A percentile compares a stretch with the other conserved stretches of the same genome.
These are phyloP conservation scores for Arabis hirsuta DNA, from an alignment of 345 rosid species.

Conservation along the genomic window DNA sequence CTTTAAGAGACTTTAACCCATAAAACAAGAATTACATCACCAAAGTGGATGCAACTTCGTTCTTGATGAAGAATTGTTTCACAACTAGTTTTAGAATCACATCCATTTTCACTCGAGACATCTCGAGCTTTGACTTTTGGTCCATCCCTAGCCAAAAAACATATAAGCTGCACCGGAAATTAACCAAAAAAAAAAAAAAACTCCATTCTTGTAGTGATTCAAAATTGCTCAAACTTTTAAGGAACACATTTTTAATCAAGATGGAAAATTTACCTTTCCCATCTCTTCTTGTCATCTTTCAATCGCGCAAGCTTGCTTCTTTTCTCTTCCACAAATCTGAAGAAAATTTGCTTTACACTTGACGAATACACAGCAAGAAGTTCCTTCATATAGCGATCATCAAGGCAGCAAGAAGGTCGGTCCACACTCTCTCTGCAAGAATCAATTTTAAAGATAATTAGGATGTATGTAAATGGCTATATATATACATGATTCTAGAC, in stretches of 20 bases:
- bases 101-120: constrained; percentile 87
- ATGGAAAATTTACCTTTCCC: constrained; percentile 68
- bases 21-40: constrained; percentile 92
- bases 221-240: constrained; percentile 18
- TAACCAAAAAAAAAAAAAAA: neutral
- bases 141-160: constrained; percentile 86
- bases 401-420: constrained; percentile 92
- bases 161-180: constrained; percentile 64
- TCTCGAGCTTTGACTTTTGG: constrained; percentile 60
- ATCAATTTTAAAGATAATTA: neutral
- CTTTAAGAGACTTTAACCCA: constrained; percentile 56
- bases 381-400: constrained; percentile 79
- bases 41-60: constrained; percentile 87
- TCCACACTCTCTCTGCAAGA: constrained; percentile 82
- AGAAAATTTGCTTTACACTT: constrained; percentile 84
- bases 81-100: constrained; percentile 79
- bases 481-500: too few relatives aligned
- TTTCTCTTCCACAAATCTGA: constrained; percentile 84
- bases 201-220: neutral
- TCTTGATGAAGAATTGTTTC: constrained; percentile 79
- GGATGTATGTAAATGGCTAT: neutral
- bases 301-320: constrained; percentile 69
- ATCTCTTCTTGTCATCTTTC: constrained; percentile 78
- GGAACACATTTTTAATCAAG: neutral
- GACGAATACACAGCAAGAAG: constrained; percentile 85